Percentiles rank a stretch among this genome's conserved stretches.
Conservation (phyloP, 768 basidiomycete species). For the Chlorophyllum brunneum region DNA sequence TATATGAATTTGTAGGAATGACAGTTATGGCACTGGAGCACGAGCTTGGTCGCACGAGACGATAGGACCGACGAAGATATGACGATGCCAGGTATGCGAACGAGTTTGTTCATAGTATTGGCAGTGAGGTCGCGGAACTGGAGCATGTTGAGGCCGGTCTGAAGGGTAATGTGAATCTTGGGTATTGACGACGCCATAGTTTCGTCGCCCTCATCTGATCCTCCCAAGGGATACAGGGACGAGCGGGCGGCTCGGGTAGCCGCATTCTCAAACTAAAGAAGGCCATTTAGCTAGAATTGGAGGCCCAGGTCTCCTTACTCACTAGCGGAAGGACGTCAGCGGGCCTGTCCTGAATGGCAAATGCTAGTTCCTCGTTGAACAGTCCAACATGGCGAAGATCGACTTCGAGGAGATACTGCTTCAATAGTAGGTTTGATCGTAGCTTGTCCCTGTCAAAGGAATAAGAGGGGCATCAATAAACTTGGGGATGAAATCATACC, state of each 20-base stretch:
- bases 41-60: constrained; percentile 87
- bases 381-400: constrained; percentile 75
- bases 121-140: constrained; percentile 94
- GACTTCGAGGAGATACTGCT: constrained; percentile 84
- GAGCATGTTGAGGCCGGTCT: constrained; percentile 88
- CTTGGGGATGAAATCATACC: constrained; percentile 41
- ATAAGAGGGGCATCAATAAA: constrained; percentile 10
- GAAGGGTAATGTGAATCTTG: constrained; percentile 83
- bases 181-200: constrained; percentile 40
- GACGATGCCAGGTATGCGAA: constrained; percentile 96
- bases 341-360: constrained; percentile 85
- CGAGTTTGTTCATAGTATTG: constrained; percentile 91
- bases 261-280: constrained; percentile 82
- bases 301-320: constrained; percentile 25
- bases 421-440: constrained; percentile 83
- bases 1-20: constrained; percentile 74
- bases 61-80: constrained; percentile 94
- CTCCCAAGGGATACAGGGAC: constrained; percentile 79
- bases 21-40: constrained; percentile 91
- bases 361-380: constrained; percentile 93
- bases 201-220: constrained; percentile 37
- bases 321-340: constrained; percentile 88
- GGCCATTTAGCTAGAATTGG: background rate
- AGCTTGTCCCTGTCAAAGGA: constrained; percentile 71
- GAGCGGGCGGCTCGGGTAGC: constrained; percentile 79